A percentile compares a stretch with the other conserved stretches of the same genome.
Evolutionary conservation across 148 eudicot genomes (phyloP).

Genomic region (Pouteria glomerata): DNA sequence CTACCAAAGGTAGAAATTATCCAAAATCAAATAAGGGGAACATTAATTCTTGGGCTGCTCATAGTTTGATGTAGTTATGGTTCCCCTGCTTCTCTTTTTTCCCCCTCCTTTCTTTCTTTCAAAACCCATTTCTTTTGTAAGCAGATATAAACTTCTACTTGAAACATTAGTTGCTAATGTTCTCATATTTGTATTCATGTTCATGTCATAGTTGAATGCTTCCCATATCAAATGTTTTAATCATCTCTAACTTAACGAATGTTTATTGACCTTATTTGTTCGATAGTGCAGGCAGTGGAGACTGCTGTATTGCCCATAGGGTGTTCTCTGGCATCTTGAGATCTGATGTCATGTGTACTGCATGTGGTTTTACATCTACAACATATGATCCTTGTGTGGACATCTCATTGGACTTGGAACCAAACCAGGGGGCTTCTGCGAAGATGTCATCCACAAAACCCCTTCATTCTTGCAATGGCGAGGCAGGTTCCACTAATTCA

Average conservation of each 20-base stretch:
- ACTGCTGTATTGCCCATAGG: conserved; percentile 76
- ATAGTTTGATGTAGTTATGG: no score
- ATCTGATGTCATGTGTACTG: conserved; percentile 79
- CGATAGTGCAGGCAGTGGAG: conserved; percentile 53
- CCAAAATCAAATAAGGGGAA: background rate
- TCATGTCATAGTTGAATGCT: background rate
- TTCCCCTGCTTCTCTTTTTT: no score
- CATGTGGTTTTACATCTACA: conserved; percentile 77
- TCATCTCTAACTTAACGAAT: no score
- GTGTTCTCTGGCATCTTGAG: conserved; percentile 75
- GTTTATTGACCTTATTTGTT: conserved; percentile 4
- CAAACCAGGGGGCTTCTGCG: conserved; percentile 24
- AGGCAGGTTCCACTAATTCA: conserved; percentile 25
- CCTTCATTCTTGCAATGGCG: conserved; percentile 35
- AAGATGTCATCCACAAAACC: conserved; percentile 41
- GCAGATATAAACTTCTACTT: background rate
- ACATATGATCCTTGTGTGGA: conserved; percentile 81
- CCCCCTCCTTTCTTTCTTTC: no score
- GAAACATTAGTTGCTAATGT: background rate
- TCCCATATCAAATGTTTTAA: no score
- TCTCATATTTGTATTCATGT: background rate
- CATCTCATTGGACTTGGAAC: conserved; percentile 71
- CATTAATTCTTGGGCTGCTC: background rate
- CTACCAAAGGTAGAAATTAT: background rate
- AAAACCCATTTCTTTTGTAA: background rate